phyloP scores from a whole-genome alignment of 75 land plant species.

The Sequoiadendron giganteum region DNA sequence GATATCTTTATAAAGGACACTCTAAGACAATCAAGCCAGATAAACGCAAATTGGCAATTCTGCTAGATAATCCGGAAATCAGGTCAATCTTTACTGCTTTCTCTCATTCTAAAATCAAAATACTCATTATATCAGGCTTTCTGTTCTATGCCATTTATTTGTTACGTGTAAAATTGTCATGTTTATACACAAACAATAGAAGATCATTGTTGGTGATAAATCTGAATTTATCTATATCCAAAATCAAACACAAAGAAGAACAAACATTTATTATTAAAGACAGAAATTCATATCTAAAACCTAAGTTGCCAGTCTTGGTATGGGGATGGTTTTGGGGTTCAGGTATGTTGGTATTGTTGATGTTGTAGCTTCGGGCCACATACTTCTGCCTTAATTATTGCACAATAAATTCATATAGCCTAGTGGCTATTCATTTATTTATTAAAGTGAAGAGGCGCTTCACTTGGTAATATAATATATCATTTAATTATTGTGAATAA shows the following conservation, averaged over 20 bases:
- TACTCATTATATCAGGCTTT: background rate
- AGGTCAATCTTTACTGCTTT: conserved; percentile 30
- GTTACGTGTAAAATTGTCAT: background rate
- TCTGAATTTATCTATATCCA: background rate
- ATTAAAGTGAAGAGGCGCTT: too few relatives aligned
- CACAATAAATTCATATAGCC: too few relatives aligned
- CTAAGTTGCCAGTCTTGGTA: too few relatives aligned
- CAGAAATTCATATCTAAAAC: too few relatives aligned
- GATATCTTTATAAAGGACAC: conserved; percentile 77
- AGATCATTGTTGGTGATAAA: background rate
- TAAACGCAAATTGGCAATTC: conserved; percentile 61
- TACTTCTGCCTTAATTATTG: too few relatives aligned
- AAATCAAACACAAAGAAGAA: background rate
- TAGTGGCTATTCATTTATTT: too few relatives aligned
- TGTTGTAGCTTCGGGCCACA: too few relatives aligned
- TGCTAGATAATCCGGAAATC: conserved; percentile 54
- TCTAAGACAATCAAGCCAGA: conserved; percentile 82
- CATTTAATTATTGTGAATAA: too few relatives aligned
- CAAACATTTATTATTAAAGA: background rate
- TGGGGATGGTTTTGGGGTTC: too few relatives aligned
- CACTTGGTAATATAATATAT: too few relatives aligned
- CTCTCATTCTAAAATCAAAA: background rate
- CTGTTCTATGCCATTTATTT: background rate
- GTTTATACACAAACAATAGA: background rate
- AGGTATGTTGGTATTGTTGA: too few relatives aligned